Evolutionary conservation across 306 rosid species (phyloP).

Genomic region (Glycine soja): DNA sequence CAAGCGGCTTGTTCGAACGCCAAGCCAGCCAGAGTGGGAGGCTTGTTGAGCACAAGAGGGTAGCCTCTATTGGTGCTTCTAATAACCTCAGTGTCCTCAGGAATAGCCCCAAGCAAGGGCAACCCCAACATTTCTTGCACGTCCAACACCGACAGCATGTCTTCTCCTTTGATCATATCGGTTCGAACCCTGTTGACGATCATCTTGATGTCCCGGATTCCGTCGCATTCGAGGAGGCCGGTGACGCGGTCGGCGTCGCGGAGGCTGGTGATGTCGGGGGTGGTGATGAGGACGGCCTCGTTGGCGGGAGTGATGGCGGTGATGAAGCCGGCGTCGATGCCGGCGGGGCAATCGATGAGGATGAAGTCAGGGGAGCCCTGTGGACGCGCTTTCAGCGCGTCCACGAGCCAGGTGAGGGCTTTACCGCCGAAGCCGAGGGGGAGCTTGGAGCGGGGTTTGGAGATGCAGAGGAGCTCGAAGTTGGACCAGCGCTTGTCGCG

Average conservation of each 20-base stretch:
- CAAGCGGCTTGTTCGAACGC: constrained; percentile 99
- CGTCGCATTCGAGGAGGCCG: constrained; percentile 90
- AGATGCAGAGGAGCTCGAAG: constrained; percentile 91
- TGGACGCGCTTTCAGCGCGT: constrained; percentile 74
- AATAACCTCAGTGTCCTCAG: constrained; percentile 91
- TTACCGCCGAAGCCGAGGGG: constrained; percentile 95
- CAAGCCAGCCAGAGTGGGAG: constrained; percentile 94
- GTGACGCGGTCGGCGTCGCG: constrained; percentile 96
- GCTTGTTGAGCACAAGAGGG: constrained; percentile 88
- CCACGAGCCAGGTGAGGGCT: constrained; percentile 91
- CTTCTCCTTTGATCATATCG: constrained; percentile 95
- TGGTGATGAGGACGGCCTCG: constrained; percentile 87
- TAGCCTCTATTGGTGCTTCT: constrained; percentile 93
- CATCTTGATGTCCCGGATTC: constrained; percentile 97
- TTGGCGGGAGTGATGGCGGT: constrained; percentile 97
- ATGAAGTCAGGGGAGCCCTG: constrained; percentile 84
- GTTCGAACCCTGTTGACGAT: constrained; percentile 93
- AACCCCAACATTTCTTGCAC: constrained; percentile 96
- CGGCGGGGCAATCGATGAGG: constrained; percentile 93
- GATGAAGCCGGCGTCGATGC: constrained; percentile 95
- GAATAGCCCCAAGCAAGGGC: constrained; percentile 87
- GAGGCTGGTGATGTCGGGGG: constrained; percentile 88
- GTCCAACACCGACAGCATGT: constrained; percentile 97
- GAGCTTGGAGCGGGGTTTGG: constrained; percentile 88
- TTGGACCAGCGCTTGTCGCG: constrained; percentile 97